phyloP scores from a whole-genome alignment of 495 filamentous ascomycete genomes.

The Xylaria longipes region DNA sequence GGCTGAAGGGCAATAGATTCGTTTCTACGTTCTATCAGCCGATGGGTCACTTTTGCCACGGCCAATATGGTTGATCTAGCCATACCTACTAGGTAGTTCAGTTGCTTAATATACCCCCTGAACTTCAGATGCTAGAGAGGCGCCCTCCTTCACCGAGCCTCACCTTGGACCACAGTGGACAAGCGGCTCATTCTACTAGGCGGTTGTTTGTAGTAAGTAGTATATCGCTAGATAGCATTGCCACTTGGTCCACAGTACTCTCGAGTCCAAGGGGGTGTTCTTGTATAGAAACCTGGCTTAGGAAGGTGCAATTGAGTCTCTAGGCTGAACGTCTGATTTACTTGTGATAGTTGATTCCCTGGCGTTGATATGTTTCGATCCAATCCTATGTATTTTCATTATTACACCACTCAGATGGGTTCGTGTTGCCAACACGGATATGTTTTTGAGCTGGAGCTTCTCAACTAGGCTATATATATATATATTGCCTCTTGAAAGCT shows the following conservation, averaged over 20 bases:
- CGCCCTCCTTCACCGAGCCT: background rate
- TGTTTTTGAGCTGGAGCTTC: background rate
- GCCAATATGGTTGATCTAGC: too few relatives aligned
- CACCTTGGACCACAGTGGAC: too few relatives aligned
- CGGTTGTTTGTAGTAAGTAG: background rate
- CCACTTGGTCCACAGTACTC: background rate
- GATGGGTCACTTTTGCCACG: too few relatives aligned
- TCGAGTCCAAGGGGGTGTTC: background rate
- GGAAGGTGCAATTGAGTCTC: background rate
- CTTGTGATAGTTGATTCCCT: background rate
- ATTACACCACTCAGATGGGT: background rate
- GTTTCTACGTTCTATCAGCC: too few relatives aligned
- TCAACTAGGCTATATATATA: background rate
- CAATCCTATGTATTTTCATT: background rate
- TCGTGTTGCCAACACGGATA: too few relatives aligned
- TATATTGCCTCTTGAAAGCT: background rate
- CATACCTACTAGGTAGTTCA: too few relatives aligned
- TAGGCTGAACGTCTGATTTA: background rate
- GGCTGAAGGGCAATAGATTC: too few relatives aligned
- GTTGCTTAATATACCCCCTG: too few relatives aligned
- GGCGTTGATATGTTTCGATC: background rate
- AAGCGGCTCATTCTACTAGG: too few relatives aligned
- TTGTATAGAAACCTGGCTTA: background rate
- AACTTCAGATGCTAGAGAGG: too few relatives aligned
- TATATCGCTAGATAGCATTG: background rate